Evolutionary conservation across 2,329 filamentous ascomycete species (phyloP), one percentile per base, ranked within the genome.

Genomic region (Xylaria sp.): DNA sequence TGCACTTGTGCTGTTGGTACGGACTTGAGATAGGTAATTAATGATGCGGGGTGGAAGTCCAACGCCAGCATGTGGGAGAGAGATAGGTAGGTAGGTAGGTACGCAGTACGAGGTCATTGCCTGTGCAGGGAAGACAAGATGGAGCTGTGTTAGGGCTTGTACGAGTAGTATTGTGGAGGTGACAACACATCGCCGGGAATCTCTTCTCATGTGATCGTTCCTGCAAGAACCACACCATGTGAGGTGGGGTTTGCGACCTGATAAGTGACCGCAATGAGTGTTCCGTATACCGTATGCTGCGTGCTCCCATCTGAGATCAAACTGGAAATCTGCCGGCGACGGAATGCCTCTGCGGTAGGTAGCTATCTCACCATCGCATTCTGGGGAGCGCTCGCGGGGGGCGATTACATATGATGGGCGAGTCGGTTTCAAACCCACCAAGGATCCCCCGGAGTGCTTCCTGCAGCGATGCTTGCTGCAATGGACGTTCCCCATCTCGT

Each of bases 151-250:
- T 58, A 50, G 44, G 57, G 54, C 54, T 57, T 54, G 53, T 49
- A 16, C 16, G 16, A 16, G 16, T 16, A 49, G 54, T 55, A 55
- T 51, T 63, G 62, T 60, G 62, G 62, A 64, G 62, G 60, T 62
- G 62, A 62, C 60, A 64, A 60, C 60, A 58, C 62, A 63, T 63
- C 62, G 57, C 56, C 37, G 50, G 60, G 49, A 52, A 58, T 52
- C 55, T 39, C 47, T 59, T 53, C 62, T 64, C 62, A 64, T 64
- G 62, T 64, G 62, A 64, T 63, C 60, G 52, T 59, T 16, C 34
- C 62, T 59, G 60, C 60, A 64, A 63, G 58, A 63, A 60, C 58
- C 56, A 63, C 52, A 61, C 59, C 62, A 64, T 44, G 55, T 54
- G 34, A 51, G 56, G 60, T 57, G 62, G 62, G 51, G 62, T 54